phyloP scores from a whole-genome alignment of 331 rosid genomes.

The Spiraea crenata region DNA sequence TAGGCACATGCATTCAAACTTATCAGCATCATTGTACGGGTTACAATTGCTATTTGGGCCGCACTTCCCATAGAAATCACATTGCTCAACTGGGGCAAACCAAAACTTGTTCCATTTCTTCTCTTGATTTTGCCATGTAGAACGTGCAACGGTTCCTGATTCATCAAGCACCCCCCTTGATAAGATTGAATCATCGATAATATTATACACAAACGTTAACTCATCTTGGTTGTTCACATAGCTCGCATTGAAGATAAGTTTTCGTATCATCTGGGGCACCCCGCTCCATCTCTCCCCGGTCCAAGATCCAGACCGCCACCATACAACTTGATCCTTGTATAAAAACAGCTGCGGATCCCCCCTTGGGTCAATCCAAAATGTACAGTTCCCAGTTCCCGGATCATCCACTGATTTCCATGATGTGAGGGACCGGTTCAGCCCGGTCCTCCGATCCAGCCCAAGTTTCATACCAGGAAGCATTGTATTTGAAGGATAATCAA shows the following conservation, averaged over 20 bases:
- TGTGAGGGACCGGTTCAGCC: conserved; percentile 36
- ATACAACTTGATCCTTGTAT: not conserved
- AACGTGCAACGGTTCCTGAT: conserved; percentile 19
- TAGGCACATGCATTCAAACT: conserved; percentile 45
- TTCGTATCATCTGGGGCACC: conserved; percentile 20
- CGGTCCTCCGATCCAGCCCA: conserved; percentile 38
- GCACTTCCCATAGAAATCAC: conserved; percentile 43
- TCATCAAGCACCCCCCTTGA: conserved; percentile 12
- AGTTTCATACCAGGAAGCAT: conserved; percentile 37
- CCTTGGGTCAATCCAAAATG: conserved; percentile 13
- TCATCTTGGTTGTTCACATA: conserved; percentile 30
- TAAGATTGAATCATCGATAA: conserved; percentile 1
- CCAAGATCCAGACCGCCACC: conserved; percentile 52
- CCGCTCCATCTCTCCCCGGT: conserved; percentile 33
- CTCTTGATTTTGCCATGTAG: conserved; percentile 35
- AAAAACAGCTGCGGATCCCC: conserved; percentile 39
- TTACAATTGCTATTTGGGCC: conserved; percentile 53
- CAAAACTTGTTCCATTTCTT: conserved; percentile 30
- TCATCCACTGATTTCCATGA: conserved; percentile 51
- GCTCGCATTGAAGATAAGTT: conserved; percentile 15
- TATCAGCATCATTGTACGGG: conserved; percentile 14
- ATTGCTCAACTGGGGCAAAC: conserved; percentile 28
- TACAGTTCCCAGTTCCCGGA: conserved; percentile 46
- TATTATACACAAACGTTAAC: not conserved
- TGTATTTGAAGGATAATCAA: conserved; percentile 23